Conservation (phyloP, 495 filamentous ascomycete species). For the Neurospora sp. region DNA sequence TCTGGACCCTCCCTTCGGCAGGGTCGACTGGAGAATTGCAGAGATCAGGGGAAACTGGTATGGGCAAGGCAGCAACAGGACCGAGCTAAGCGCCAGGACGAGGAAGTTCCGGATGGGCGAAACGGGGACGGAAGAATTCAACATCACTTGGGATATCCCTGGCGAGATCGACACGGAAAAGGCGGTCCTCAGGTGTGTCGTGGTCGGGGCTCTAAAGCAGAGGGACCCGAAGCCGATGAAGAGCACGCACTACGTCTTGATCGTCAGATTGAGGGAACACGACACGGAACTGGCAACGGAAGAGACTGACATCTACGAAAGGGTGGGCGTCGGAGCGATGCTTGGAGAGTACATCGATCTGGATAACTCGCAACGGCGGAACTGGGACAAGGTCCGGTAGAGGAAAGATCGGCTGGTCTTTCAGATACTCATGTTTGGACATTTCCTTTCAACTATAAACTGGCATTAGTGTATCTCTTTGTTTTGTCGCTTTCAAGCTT, state of each 20-base stretch:
- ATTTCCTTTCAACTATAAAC: background rate
- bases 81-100: background rate
- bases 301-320: background rate
- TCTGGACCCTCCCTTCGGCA: conserved; percentile 7
- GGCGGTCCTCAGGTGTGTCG: background rate
- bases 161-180: background rate
- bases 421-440: too few relatives aligned
- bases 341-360: background rate
- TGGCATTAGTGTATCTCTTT: background rate
- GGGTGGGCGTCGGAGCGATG: background rate
- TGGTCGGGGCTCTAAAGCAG: background rate
- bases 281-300: background rate
- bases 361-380: background rate
- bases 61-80: background rate
- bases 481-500: background rate
- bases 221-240: background rate
- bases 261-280: background rate
- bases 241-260: background rate
- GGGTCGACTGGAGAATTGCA: conserved; percentile 10
- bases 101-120: background rate
- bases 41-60: background rate
- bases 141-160: background rate
- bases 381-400: background rate
- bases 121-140: background rate
- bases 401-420: background rate